phyloP scores from a whole-genome alignment of 2,329 filamentous ascomycete genomes.

The Harringtonia lauricola region DNA sequence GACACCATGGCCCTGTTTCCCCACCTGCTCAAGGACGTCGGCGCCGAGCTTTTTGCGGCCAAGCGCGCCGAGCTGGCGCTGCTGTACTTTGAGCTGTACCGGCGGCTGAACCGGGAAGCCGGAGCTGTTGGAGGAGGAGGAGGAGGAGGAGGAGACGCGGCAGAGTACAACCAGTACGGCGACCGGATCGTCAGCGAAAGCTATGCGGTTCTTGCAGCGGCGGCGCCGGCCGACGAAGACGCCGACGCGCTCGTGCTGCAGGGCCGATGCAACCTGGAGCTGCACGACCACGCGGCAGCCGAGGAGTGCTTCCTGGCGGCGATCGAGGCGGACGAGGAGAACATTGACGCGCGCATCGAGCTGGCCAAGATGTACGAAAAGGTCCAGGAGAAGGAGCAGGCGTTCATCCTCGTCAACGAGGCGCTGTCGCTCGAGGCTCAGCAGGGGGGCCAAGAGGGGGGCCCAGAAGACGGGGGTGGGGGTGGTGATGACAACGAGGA shows the following conservation, averaged over 20 bases:
- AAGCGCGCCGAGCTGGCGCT: slow-evolving; percentile 31
- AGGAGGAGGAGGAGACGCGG: too few relatives aligned
- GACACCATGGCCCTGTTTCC: slow-evolving; percentile 52
- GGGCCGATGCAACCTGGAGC: slow-evolving; percentile 57
- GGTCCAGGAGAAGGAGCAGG: slow-evolving; percentile 61
- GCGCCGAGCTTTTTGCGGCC: slow-evolving; percentile 32
- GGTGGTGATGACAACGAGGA: neutral
- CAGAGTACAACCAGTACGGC: slow-evolving; percentile 1
- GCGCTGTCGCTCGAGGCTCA: slow-evolving; percentile 53
- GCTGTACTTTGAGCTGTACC: slow-evolving; percentile 44
- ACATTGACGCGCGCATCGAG: slow-evolving; percentile 66
- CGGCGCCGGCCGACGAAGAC: slow-evolving; percentile 26
- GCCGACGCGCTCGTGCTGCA: slow-evolving; percentile 41
- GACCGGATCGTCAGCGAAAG: neutral
- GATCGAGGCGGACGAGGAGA: slow-evolving; percentile 58
- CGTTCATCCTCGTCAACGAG: slow-evolving; percentile 66
- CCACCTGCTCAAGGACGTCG: slow-evolving; percentile 66
- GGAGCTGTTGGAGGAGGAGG: too few relatives aligned
- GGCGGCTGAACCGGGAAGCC: slow-evolving; percentile 31
- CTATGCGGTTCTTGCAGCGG: neutral
- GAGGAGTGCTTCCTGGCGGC: slow-evolving; percentile 68
- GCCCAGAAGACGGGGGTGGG: slow-evolving; percentile 6
- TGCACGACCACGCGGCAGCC: slow-evolving; percentile 55
- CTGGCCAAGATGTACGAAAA: slow-evolving; percentile 79
- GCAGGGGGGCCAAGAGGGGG: slow-evolving; percentile 14